phyloP scores from a whole-genome alignment of 1,139 yeast genomes.

The Magnusiomyces suaveolens region DNA sequence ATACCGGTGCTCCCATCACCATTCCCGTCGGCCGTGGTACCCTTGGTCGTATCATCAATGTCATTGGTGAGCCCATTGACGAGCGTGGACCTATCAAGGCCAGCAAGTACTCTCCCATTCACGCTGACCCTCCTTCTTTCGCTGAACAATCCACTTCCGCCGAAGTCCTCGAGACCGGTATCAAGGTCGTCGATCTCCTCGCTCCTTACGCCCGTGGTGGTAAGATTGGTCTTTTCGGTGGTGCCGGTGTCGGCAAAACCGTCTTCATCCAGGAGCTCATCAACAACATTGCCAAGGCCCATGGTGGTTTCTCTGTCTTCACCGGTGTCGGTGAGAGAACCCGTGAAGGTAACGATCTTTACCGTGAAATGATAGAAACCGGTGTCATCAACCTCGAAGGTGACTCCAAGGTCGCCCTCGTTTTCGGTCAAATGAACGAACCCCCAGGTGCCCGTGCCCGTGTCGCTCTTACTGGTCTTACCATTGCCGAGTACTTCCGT shows the following conservation, averaged over 20 bases:
- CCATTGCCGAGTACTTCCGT: slow-evolving; percentile 99
- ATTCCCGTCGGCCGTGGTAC: slow-evolving; percentile 99
- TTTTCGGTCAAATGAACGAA: slow-evolving; percentile 99
- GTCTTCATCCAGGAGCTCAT: slow-evolving; percentile 99
- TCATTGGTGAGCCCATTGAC: slow-evolving; percentile 98
- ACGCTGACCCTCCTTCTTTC: slow-evolving; percentile 94
- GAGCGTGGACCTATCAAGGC: slow-evolving; percentile 97
- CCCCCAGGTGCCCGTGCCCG: slow-evolving; percentile 99
- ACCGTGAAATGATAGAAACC: slow-evolving; percentile 99
- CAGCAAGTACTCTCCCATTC: slow-evolving; percentile 92
- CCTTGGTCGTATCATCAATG: slow-evolving; percentile 96
- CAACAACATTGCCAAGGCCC: slow-evolving; percentile 99
- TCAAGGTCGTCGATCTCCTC: slow-evolving; percentile 96
- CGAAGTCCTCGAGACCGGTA: slow-evolving; percentile 98
- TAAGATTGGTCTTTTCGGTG: slow-evolving; percentile 99
- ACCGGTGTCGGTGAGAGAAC: slow-evolving; percentile 99
- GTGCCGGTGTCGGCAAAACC: slow-evolving; percentile 99
- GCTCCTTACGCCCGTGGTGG: slow-evolving; percentile 99
- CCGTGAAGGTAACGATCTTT: slow-evolving; percentile 99
- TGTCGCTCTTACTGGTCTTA: slow-evolving; percentile 99
- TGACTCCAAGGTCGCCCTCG: slow-evolving; percentile 98
- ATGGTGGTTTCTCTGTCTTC: slow-evolving; percentile 99
- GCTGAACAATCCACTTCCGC: slow-evolving; percentile 96
- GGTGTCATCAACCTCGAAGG: slow-evolving; percentile 99
- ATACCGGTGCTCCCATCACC: slow-evolving; percentile 97